These are phyloP conservation scores for Penicillium steckii DNA, from an alignment of 495 filamentous ascomycete species.

Conservation along the genomic window DNA sequence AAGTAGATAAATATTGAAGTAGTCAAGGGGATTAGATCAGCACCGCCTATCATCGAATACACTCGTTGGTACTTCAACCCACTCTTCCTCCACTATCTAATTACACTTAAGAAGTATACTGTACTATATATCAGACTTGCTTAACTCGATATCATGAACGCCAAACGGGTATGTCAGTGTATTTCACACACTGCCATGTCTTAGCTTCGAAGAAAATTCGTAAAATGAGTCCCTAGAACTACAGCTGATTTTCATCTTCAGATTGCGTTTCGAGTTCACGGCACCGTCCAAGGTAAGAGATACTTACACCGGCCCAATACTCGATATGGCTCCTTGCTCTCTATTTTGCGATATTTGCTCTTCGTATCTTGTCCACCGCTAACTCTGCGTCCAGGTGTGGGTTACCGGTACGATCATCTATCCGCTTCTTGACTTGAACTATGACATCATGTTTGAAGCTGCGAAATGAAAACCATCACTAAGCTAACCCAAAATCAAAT, in stretches of 20 bases:
- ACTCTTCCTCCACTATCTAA: not conserved
- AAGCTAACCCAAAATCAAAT: not conserved
- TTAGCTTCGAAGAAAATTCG: not conserved
- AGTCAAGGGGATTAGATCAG: conserved; percentile 7
- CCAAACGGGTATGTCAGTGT: conserved; percentile 9
- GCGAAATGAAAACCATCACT: not conserved
- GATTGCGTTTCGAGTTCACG: conserved; percentile 53
- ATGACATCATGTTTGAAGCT: conserved; percentile 21
- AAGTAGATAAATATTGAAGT: too few species aligned
- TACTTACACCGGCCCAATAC: not conserved
- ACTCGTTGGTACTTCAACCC: not conserved
- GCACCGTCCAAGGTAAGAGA: conserved; percentile 52
- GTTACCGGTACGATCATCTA: conserved; percentile 57
- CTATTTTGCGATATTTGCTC: not conserved
- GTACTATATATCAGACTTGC: too few species aligned
- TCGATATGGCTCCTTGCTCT: not conserved
- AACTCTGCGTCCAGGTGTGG: conserved; percentile 54
- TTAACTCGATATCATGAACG: conserved; percentile 10
- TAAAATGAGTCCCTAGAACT: not conserved
- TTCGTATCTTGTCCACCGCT: not conserved
- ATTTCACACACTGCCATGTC: not conserved
- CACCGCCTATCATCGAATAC: not conserved
- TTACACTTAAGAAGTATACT: not conserved
- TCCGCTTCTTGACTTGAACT: not conserved
- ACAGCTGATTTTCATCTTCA: conserved; percentile 14